phyloP scores from a whole-genome alignment of 805 yeast species.

The Schizosaccharomyces pombe region DNA sequence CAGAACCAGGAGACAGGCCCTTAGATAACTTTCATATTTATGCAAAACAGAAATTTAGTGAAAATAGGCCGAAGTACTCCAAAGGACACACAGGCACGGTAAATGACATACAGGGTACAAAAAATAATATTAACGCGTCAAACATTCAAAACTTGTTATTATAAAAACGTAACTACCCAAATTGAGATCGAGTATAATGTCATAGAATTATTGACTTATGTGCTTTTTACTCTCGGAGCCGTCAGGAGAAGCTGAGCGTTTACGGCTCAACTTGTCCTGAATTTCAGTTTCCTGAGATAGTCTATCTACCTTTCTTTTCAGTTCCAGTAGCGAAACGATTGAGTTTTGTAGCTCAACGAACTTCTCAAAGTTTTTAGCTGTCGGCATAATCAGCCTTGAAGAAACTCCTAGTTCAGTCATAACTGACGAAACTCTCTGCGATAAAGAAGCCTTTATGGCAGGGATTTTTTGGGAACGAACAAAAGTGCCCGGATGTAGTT shows the following conservation, averaged over 20 bases:
- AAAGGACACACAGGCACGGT: no score
- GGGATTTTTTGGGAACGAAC: constrained; percentile 60
- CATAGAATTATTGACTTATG: no score
- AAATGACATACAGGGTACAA: no score
- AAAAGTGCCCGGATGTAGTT: constrained; percentile 43
- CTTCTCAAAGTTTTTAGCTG: constrained; percentile 48
- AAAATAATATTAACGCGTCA: no score
- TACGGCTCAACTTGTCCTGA: background rate
- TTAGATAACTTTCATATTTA: no score
- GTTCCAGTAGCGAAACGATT: constrained; percentile 50
- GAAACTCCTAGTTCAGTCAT: constrained; percentile 64
- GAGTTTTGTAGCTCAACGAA: constrained; percentile 54
- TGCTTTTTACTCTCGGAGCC: background rate
- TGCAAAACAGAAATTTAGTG: no score
- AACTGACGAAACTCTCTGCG: constrained; percentile 33
- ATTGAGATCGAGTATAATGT: no score
- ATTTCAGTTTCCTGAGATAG: background rate
- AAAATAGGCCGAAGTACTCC: no score
- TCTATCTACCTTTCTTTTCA: constrained; percentile 60
- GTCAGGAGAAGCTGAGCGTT: background rate
- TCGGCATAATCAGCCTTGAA: constrained; percentile 58
- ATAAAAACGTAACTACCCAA: no score
- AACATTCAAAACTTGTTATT: no score
- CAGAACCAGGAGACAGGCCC: background rate
- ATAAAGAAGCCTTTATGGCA: constrained; percentile 54